Percentiles rank a stretch among this genome's conserved stretches.
Evolutionary conservation across 495 filamentous ascomycete species (phyloP).

Genomic region (Parmelia sp.): DNA sequence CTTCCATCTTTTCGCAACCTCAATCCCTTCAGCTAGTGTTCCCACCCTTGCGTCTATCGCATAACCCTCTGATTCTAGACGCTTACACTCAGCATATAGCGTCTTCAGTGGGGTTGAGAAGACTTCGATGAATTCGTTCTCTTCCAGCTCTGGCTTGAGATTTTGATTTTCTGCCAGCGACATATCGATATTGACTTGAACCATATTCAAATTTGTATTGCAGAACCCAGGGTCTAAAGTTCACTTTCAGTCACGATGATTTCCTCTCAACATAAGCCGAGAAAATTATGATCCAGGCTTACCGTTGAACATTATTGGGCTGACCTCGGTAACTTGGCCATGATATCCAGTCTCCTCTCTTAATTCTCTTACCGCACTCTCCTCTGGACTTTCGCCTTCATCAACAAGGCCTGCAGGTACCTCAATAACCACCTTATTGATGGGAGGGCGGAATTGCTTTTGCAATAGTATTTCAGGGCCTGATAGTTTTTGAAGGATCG

Average conservation of each 20-base stretch:
- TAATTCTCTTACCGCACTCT: constrained; percentile 80
- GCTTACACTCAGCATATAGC: constrained; percentile 62
- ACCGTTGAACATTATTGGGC: constrained; percentile 83
- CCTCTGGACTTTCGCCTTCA: constrained; percentile 67
- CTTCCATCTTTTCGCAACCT: constrained; percentile 61
- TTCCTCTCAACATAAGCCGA: neutral
- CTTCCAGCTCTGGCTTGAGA: constrained; percentile 69
- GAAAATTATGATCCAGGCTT: constrained; percentile 21
- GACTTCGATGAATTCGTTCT: constrained; percentile 85
- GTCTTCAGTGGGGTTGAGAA: constrained; percentile 63
- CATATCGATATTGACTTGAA: constrained; percentile 76
- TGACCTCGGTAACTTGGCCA: constrained; percentile 54
- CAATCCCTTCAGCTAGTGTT: constrained; percentile 78
- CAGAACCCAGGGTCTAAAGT: constrained; percentile 65
- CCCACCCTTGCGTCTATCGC: constrained; percentile 83
- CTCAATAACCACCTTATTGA: constrained; percentile 73
- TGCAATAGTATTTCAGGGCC: constrained; percentile 74
- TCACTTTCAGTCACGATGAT: neutral
- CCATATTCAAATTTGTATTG: constrained; percentile 80
- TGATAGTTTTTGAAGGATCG: constrained; percentile 68
- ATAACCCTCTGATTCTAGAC: constrained; percentile 65
- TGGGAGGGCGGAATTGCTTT: constrained; percentile 81
- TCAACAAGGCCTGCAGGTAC: constrained; percentile 84
- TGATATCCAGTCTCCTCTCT: constrained; percentile 93
- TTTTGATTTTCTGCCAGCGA: constrained; percentile 60